Evolutionary conservation across 2,329 filamentous ascomycete genomes (phyloP).

Genomic region (Akanthomyces dipterigenus): DNA sequence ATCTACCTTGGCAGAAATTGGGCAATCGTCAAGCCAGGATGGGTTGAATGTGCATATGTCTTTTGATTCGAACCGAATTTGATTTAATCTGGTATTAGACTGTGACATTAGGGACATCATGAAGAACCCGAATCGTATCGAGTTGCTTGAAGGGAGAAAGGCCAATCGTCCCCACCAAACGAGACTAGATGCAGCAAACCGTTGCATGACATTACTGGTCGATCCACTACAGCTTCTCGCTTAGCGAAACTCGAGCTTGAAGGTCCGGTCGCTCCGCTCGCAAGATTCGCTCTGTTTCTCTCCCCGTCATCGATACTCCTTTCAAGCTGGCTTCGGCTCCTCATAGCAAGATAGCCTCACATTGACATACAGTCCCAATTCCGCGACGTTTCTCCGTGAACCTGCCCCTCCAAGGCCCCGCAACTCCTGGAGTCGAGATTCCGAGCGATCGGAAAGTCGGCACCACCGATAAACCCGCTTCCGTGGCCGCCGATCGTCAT

Average conservation of each 20-base stretch:
- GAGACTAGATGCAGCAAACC: neutral
- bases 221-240: neutral
- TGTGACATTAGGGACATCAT: too few relatives aligned
- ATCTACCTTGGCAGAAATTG: neutral
- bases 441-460: neutral
- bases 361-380: neutral
- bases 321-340: neutral
- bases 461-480: neutral
- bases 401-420: neutral
- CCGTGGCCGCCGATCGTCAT: neutral
- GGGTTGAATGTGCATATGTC: neutral
- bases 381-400: too few relatives aligned
- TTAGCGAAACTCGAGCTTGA: too few relatives aligned
- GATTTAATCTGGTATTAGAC: too few relatives aligned
- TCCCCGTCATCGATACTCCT: neutral
- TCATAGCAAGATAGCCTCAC: neutral
- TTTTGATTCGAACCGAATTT: neutral
- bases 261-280: neutral
- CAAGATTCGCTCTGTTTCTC: neutral
- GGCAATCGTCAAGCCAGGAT: neutral
- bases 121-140: neutral
- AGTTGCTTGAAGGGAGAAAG: neutral
- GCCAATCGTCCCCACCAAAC: neutral
- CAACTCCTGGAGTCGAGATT: too few relatives aligned
- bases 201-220: neutral